Conservation (phyloP, 2,329 filamentous ascomycete species). For the Pestalotiopsis sp. region DNA sequence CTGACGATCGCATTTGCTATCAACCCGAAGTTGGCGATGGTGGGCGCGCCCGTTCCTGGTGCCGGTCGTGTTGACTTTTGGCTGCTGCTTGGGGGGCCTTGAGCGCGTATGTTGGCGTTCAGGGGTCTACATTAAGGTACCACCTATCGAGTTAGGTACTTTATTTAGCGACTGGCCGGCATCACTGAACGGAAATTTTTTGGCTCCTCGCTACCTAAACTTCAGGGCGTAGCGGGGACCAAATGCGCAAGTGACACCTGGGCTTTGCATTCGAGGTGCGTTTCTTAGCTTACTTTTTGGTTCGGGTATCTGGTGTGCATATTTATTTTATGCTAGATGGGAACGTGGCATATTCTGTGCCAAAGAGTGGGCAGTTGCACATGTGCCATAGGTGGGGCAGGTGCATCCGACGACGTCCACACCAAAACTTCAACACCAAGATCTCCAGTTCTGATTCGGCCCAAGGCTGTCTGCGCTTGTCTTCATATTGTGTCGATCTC, state of each 20-base stretch:
- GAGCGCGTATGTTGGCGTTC: background rate
- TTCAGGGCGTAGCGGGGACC: background rate
- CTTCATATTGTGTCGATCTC: too few relatives aligned
- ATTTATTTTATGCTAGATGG: background rate
- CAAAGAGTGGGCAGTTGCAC: background rate
- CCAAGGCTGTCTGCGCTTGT: too few relatives aligned
- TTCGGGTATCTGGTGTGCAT: background rate
- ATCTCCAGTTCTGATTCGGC: too few relatives aligned
- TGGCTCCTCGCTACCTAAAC: background rate
- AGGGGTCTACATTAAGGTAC: background rate
- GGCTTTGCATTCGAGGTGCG: background rate
- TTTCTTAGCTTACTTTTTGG: background rate
- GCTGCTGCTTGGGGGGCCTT: background rate
- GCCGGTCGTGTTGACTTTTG: background rate
- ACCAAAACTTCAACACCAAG: background rate
- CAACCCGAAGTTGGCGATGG: background rate
- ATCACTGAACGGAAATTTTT: background rate
- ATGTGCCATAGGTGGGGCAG: too few relatives aligned
- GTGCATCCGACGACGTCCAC: background rate
- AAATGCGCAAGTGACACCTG: background rate
- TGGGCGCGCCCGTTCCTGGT: background rate
- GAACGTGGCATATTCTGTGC: background rate
- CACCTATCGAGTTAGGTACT: background rate
- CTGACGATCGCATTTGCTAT: slow-evolving; percentile 14
- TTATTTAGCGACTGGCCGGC: background rate